Evolutionary conservation across 225 moss, liverwort and hornwort species (phyloP).

Genomic region (Anthoceros angustus): DNA sequence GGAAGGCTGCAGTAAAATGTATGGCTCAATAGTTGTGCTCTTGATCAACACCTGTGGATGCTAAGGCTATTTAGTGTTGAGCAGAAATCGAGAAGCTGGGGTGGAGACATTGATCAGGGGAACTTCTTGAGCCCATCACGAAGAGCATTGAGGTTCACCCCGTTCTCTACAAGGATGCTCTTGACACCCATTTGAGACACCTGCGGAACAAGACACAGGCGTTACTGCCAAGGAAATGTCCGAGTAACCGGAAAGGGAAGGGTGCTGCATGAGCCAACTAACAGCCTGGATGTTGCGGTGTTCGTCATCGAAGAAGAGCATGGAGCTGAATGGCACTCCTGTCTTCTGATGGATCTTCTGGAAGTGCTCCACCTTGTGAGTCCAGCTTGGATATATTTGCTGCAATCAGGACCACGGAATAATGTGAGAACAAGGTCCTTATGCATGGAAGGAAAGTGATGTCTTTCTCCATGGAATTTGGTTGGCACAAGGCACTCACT

Average conservation of each 20-base stretch:
- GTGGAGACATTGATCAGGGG: background rate
- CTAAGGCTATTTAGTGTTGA: too few relatives aligned
- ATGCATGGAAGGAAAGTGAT: background rate
- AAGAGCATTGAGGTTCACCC: slow-evolving; percentile 25
- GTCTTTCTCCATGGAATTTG: background rate
- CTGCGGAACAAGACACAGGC: slow-evolving; percentile 8
- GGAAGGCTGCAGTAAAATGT: too few relatives aligned
- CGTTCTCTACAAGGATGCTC: slow-evolving; percentile 21
- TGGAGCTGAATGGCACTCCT: slow-evolving; percentile 45
- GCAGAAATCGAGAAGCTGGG: too few relatives aligned
- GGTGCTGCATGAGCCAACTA: slow-evolving; percentile 7
- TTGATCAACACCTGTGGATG: too few relatives aligned
- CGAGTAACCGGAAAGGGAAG: background rate
- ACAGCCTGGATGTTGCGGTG: slow-evolving; percentile 70
- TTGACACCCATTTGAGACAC: slow-evolving; percentile 28
- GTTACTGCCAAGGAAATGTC: background rate
- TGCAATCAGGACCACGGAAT: slow-evolving; percentile 9
- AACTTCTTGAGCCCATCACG: slow-evolving; percentile 27
- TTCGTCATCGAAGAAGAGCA: slow-evolving; percentile 88
- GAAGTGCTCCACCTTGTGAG: slow-evolving; percentile 72
- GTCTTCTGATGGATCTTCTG: slow-evolving; percentile 60
- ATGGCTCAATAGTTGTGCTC: too few relatives aligned
- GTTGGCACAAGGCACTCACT: slow-evolving; percentile 21
- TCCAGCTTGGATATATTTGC: slow-evolving; percentile 89
- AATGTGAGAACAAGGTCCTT: background rate